phyloP scores from a whole-genome alignment of 2,329 filamentous ascomycete species.

The Aspergillaceae sp. region DNA sequence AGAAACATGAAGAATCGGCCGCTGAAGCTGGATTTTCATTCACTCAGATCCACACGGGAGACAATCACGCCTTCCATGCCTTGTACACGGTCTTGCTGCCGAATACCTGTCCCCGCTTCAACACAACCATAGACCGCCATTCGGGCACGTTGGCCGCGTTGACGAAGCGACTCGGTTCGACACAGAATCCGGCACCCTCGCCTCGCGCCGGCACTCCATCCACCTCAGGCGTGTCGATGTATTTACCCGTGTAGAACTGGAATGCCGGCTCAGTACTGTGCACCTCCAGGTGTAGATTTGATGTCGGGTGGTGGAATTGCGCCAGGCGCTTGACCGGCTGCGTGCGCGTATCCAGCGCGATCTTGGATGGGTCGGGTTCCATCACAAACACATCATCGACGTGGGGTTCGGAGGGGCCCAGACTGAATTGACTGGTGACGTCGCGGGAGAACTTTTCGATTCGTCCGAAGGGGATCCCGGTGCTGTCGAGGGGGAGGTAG shows the following conservation, averaged over 20 bases:
- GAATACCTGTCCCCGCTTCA: slow-evolving; percentile 79
- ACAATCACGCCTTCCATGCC: slow-evolving; percentile 57
- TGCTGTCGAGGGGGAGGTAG: slow-evolving; percentile 66
- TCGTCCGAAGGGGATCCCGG: slow-evolving; percentile 63
- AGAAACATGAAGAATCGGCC: too few species aligned
- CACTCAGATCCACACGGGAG: background rate
- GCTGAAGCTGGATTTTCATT: too few species aligned
- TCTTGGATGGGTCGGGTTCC: slow-evolving; percentile 50
- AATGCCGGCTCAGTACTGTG: slow-evolving; percentile 89
- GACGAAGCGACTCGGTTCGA: slow-evolving; percentile 85
- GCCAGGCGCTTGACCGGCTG: slow-evolving; percentile 59
- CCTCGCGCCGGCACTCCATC: slow-evolving; percentile 54
- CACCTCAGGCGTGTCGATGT: slow-evolving; percentile 64
- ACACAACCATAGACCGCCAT: slow-evolving; percentile 68
- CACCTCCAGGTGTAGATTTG: slow-evolving; percentile 74
- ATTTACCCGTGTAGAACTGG: slow-evolving; percentile 91
- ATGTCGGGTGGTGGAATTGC: slow-evolving; percentile 63
- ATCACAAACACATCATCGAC: slow-evolving; percentile 89
- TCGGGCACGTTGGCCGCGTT: slow-evolving; percentile 76
- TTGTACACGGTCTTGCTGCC: slow-evolving; percentile 75
- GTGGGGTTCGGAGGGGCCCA: slow-evolving; percentile 62
- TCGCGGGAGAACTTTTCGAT: slow-evolving; percentile 57
- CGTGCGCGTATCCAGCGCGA: slow-evolving; percentile 59
- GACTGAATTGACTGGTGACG: slow-evolving; percentile 58
- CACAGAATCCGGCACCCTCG: slow-evolving; percentile 70